These are phyloP conservation scores for Gossypium stocksii DNA, from an alignment of 345 rosid genomes.

Conservation along the genomic window DNA sequence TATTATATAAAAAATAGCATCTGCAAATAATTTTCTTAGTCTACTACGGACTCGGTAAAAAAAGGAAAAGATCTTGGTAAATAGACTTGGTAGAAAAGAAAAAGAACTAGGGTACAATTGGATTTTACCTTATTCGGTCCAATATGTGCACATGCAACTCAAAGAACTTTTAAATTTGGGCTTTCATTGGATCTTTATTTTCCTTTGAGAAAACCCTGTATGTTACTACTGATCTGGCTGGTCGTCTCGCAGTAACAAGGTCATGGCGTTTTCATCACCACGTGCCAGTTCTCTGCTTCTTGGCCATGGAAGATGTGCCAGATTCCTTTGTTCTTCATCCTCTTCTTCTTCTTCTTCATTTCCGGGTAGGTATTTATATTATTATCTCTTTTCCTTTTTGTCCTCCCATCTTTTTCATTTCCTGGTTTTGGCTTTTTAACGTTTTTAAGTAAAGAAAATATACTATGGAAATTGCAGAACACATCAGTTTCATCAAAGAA, in stretches of 20 bases:
- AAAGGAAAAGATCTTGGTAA: too few species aligned
- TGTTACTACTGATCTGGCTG: too few species aligned
- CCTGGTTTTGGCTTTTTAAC: background rate
- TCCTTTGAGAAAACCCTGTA: too few species aligned
- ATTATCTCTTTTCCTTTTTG: background rate
- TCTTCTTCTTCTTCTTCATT: slow-evolving; percentile 25
- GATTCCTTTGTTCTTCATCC: slow-evolving; percentile 36
- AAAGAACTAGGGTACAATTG: too few species aligned
- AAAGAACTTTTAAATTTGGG: background rate
- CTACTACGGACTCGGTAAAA: too few species aligned
- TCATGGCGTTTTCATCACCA: slow-evolving; percentile 19
- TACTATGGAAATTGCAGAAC: slow-evolving; percentile 36
- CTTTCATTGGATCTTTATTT: background rate
- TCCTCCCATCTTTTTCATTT: background rate
- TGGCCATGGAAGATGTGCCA: slow-evolving; percentile 25
- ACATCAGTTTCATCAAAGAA: slow-evolving; percentile 50
- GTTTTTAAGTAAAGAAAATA: background rate
- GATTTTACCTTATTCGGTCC: background rate
- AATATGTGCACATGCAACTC: background rate
- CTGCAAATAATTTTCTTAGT: too few species aligned
- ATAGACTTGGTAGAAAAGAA: too few species aligned
- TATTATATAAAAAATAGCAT: too few species aligned
- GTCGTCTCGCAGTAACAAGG: background rate
- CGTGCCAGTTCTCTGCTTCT: slow-evolving; percentile 32
- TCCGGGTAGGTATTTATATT: slow-evolving; percentile 30